Evolutionary conservation across 257 asterid genomes (phyloP).

Genomic region (Solanum rostratum): DNA sequence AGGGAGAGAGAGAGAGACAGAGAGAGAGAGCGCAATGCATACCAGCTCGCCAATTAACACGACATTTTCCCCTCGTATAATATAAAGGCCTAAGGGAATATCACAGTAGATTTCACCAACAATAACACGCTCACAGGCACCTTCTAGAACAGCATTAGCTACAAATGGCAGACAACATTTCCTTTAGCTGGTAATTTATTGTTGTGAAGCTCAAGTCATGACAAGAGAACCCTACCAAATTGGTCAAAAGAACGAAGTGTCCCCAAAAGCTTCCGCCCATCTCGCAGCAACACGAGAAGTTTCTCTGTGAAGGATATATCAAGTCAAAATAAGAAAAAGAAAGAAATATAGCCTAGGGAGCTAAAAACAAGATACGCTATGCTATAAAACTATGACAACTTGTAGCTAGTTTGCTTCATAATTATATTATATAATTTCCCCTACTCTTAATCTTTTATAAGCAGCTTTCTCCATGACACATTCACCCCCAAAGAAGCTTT

Average conservation of each 20-base stretch:
- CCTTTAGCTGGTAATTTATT: background rate
- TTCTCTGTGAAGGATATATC: conserved; percentile 18
- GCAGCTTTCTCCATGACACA: background rate
- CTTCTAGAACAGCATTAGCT: conserved; percentile 98
- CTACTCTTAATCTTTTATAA: background rate
- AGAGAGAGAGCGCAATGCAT: conserved; percentile 8
- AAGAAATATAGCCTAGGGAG: background rate
- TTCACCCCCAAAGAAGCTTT: background rate
- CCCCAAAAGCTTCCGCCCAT: conserved; percentile 39
- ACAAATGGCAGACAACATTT: conserved; percentile 1
- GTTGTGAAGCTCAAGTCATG: background rate
- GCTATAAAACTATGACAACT: background rate
- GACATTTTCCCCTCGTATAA: conserved; percentile 93
- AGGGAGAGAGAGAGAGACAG: background rate
- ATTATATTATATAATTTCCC: background rate
- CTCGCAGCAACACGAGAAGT: conserved; percentile 37
- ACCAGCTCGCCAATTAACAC: conserved; percentile 98
- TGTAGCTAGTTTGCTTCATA: background rate
- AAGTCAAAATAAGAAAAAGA: background rate
- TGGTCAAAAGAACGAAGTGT: conserved; percentile 43
- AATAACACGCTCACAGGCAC: conserved; percentile 83
- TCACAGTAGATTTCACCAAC: conserved; percentile 88
- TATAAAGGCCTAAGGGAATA: conserved; percentile 79
- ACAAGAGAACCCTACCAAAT: conserved; percentile 21
- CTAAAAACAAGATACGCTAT: background rate